Percentiles rank a stretch among this genome's conserved stretches.
These are phyloP conservation scores for Catharanthus roseus DNA, from an alignment of 257 asterid species.

Conservation along the genomic window DNA sequence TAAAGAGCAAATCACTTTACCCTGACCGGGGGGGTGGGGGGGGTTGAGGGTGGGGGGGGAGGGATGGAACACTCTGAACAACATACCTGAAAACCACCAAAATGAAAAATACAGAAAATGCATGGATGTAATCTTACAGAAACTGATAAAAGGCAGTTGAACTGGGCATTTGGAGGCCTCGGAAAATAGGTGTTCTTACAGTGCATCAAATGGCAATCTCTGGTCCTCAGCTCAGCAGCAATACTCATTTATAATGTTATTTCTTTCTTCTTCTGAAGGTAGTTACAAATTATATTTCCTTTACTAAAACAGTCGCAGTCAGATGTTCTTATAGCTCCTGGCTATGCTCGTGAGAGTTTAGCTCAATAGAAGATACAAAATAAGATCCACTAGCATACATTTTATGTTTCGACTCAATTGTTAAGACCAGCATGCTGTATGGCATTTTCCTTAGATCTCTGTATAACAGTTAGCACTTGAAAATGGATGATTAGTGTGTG, in stretches of 20 bases:
- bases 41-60: too few species aligned
- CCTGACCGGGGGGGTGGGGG: neutral
- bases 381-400: too few species aligned
- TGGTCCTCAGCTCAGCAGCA: too few species aligned
- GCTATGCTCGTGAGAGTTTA: neutral
- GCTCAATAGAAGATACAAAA: neutral
- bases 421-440: neutral
- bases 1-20: too few species aligned
- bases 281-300: neutral
- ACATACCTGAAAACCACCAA: neutral
- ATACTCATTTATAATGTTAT: neutral
- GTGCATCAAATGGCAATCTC: too few species aligned
- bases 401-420: too few species aligned
- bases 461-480: neutral
- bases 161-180: neutral
- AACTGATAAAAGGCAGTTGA: neutral
- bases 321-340: neutral
- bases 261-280: neutral
- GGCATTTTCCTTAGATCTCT: neutral
- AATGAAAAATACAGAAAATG: too few species aligned
- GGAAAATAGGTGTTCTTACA: neutral
- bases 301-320: neutral
- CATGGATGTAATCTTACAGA: too few species aligned
- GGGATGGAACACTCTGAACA: neutral
- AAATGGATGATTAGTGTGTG: neutral